A percentile compares a stretch with the other conserved stretches of the same genome.
Evolutionary conservation across 495 filamentous ascomycete species (phyloP).

Genomic region (Neurospora discreta): DNA sequence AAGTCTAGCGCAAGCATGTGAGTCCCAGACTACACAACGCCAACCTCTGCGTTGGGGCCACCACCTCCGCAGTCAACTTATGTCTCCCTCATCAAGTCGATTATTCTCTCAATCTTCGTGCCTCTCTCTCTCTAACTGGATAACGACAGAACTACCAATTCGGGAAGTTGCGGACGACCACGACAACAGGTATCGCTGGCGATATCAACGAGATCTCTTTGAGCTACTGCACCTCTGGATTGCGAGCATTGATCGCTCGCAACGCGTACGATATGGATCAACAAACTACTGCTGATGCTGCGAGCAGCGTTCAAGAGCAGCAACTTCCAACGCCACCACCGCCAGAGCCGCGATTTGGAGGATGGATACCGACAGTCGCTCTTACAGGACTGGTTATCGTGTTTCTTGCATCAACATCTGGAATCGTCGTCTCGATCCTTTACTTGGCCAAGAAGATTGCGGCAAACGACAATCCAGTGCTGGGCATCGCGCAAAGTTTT

Average conservation of each 20-base stretch:
- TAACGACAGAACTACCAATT: not conserved
- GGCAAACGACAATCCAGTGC: not conserved
- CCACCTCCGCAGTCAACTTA: not conserved
- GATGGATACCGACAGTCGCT: not conserved
- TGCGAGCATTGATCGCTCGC: not conserved
- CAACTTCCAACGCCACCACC: not conserved
- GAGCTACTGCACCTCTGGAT: not conserved
- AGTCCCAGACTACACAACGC: not conserved
- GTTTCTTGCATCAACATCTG: not conserved
- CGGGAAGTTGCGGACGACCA: not conserved
- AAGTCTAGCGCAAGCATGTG: not conserved
- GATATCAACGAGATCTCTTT: not conserved
- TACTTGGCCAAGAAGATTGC: not conserved
- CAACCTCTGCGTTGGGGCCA: not conserved
- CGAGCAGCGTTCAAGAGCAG: not conserved
- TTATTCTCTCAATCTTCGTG: not conserved
- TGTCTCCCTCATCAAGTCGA: not conserved
- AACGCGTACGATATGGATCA: not conserved
- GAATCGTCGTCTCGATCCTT: not conserved
- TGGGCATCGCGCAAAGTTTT: slow-evolving; percentile 8
- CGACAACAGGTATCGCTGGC: not conserved
- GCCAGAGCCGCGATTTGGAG: not conserved
- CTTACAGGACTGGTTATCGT: not conserved
- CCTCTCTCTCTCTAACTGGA: not conserved
- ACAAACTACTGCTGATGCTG: not conserved